Evolutionary conservation across 257 asterid genomes (phyloP), one percentile per base, ranked within the genome.

Genomic region (Solanum lignicaule): DNA sequence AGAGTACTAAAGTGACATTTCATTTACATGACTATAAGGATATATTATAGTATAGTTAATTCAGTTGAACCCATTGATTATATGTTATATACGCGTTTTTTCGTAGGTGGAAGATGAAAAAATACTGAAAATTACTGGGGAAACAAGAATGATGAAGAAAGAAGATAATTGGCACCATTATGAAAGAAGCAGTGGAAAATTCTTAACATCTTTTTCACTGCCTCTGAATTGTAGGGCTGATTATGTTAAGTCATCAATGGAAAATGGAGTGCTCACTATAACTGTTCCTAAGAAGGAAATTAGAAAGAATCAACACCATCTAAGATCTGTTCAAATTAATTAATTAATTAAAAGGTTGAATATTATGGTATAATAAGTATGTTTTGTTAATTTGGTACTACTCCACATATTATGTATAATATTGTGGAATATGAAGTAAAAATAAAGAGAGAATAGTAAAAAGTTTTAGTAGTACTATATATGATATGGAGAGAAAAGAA

Each of bases 101-200:
- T 0, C 35, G 62, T 2, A 88, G 76, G 85, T 87, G 33, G 86
- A 87, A 7, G 87, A 87, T 43, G 88, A 81, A 2, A 89, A 69
- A 11, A 48, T 90, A 14, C 84, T 93, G 78, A 92, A 88, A 58
- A 92, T 93, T 16, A 86, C 88, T 3, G 95, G 93, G 21, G 87
- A 87, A 69, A 92, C 83, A 72, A 86, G 62, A 20, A 20, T 20
- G 7, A 87, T 39, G 23, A 90, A 85, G 91, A 92, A 62, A 65
- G 93, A 90, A 82, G 94, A 93, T 84, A 86, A 91, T 21, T 89
- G 93, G 91, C 89, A 87, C 65, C 93, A 86, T 38, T 76, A 74
- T 18, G 92, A 91, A 82, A 83, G 87, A 3, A 89, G 88, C 25
- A 29, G 81, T 3, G 92, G 91, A 13, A 73, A 83, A 36, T 93